Evolutionary conservation across 2,329 filamentous ascomycete genomes (phyloP).

Genomic region (Beauveria rudraprayagi): DNA sequence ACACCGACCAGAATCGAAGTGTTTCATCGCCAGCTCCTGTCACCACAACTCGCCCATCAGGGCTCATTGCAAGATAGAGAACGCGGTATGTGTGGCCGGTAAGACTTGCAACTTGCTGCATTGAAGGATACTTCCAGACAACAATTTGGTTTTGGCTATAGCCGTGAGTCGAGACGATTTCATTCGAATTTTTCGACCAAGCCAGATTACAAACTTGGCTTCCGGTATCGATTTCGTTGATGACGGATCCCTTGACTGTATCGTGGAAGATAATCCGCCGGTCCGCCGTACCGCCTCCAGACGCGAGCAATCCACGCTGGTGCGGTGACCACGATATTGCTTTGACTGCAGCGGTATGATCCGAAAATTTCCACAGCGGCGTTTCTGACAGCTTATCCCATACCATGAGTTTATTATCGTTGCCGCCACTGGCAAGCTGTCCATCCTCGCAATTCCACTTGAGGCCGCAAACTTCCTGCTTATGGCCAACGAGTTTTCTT

Average conservation of each 20-base stretch:
- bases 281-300: slow-evolving; percentile 91
- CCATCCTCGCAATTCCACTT: slow-evolving; percentile 97
- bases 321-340: slow-evolving; percentile 98
- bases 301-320: slow-evolving; percentile 87
- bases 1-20: slow-evolving; percentile 92
- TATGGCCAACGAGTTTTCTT: slow-evolving; percentile 81
- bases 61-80: slow-evolving; percentile 93
- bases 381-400: slow-evolving; percentile 96
- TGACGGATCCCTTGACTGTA: slow-evolving; percentile 69
- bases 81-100: slow-evolving; percentile 97
- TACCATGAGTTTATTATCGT: slow-evolving; percentile 98
- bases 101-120: slow-evolving; percentile 91
- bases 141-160: slow-evolving; percentile 99
- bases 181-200: slow-evolving; percentile 96
- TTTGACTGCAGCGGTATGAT: slow-evolving; percentile 93
- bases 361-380: slow-evolving; percentile 86
- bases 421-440: slow-evolving; percentile 89
- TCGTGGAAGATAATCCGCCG: slow-evolving; percentile 98
- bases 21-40: slow-evolving; percentile 97
- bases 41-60: slow-evolving; percentile 86
- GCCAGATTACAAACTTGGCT: slow-evolving; percentile 98
- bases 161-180: slow-evolving; percentile 93
- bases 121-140: slow-evolving; percentile 97
- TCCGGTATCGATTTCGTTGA: slow-evolving; percentile 90
- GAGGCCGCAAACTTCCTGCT: slow-evolving; percentile 94